These are phyloP conservation scores for Neonectria coccinea DNA, from an alignment of 2,329 filamentous ascomycete species.

Conservation along the genomic window DNA sequence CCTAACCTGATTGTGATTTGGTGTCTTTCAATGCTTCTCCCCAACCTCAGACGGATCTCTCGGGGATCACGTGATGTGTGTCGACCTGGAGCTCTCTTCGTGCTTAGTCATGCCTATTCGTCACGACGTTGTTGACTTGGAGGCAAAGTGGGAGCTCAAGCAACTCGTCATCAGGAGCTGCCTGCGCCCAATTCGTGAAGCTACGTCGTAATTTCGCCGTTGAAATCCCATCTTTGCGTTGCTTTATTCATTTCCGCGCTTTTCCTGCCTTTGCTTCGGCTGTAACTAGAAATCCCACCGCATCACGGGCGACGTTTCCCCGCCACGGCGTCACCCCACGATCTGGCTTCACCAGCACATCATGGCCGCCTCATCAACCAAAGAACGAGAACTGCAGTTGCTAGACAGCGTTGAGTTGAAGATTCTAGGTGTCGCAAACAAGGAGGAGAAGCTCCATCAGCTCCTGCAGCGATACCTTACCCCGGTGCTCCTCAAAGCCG, in stretches of 20 bases:
- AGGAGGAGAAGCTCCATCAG: slow-evolving; percentile 84
- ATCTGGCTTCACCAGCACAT: slow-evolving; percentile 16
- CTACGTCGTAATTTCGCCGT: slow-evolving; percentile 10
- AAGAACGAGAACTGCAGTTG: slow-evolving; percentile 82
- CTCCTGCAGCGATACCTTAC: slow-evolving; percentile 83
- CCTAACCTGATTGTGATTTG: neutral
- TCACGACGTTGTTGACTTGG: slow-evolving; percentile 42
- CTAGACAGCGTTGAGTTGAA: slow-evolving; percentile 87
- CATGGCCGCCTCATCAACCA: slow-evolving; percentile 57
- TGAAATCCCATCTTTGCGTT: slow-evolving; percentile 2
- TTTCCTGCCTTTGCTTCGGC: slow-evolving; percentile 8
- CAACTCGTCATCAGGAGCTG: slow-evolving; percentile 43
- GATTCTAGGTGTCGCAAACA: slow-evolving; percentile 81
- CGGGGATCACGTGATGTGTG: slow-evolving; percentile 24
- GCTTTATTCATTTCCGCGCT: slow-evolving; percentile 11
- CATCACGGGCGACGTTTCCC: slow-evolving; percentile 11
- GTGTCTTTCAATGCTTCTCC: neutral
- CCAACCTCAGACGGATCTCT: neutral
- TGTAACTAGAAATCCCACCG: neutral
- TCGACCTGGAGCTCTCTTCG: neutral
- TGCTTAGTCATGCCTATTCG: slow-evolving; percentile 42
- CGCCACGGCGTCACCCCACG: slow-evolving; percentile 11
- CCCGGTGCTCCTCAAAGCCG: slow-evolving; percentile 86
- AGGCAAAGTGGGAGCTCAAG: slow-evolving; percentile 25
- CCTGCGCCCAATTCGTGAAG: slow-evolving; percentile 30